Percentiles rank a stretch among this genome's conserved stretches.
phyloP scores from a whole-genome alignment of 352 stramenopile genomes.

The Pythium apleroticum region DNA sequence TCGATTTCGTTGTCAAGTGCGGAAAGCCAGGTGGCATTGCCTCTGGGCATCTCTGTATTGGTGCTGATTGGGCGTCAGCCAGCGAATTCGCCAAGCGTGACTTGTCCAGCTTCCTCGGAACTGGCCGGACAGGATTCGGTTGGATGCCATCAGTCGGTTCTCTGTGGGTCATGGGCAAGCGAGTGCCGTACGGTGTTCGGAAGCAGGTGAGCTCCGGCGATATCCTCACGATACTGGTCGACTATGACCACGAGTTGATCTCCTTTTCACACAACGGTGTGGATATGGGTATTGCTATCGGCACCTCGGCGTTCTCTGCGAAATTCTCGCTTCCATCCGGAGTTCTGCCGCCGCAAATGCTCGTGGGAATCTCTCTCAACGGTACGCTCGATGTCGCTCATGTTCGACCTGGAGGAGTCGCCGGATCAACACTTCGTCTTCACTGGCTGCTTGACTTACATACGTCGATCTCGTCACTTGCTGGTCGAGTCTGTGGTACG shows the following conservation, averaged over 20 bases:
- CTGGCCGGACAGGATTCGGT: conserved; percentile 45
- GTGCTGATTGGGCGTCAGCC: conserved; percentile 53
- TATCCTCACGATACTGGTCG: conserved; percentile 69
- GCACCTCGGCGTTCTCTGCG: conserved; percentile 28
- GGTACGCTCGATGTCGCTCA: conserved; percentile 72
- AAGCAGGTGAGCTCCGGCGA: conserved; percentile 54
- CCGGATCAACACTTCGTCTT: conserved; percentile 73
- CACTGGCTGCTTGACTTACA: conserved; percentile 86
- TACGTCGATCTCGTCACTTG: conserved; percentile 71
- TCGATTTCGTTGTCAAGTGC: conserved; percentile 84
- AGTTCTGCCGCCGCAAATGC: conserved; percentile 30
- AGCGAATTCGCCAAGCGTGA: neutral
- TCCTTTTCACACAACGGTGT: conserved; percentile 76
- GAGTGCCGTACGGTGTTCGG: conserved; percentile 49
- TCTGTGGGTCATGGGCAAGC: conserved; percentile 67
- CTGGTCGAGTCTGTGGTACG: conserved; percentile 61
- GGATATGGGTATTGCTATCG: conserved; percentile 54
- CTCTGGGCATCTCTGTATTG: conserved; percentile 77
- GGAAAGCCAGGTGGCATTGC: conserved; percentile 53
- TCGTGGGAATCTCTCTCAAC: conserved; percentile 68
- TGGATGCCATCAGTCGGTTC: conserved; percentile 85
- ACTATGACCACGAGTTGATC: conserved; percentile 75
- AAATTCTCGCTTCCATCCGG: conserved; percentile 2
- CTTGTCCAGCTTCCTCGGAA: conserved; percentile 10
- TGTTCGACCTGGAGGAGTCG: conserved; percentile 66